These are phyloP conservation scores for Datisca glomerata DNA, from an alignment of 306 rosid genomes.

Conservation along the genomic window DNA sequence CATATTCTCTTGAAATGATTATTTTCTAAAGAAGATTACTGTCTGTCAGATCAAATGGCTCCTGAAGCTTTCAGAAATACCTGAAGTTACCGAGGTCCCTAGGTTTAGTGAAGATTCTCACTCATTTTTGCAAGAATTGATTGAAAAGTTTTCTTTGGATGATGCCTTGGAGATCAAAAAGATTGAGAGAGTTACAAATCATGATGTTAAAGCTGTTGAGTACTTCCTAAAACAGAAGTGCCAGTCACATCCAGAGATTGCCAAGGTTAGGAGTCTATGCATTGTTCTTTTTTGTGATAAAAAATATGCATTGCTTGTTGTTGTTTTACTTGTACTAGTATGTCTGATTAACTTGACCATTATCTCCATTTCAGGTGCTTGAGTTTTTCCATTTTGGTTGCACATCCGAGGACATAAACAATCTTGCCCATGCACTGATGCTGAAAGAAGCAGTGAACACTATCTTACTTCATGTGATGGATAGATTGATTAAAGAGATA, in stretches of 20 bases:
- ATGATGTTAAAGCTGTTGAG: conserved; percentile 89
- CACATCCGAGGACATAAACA: conserved; percentile 89
- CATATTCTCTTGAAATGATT: neutral
- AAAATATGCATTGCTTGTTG: conserved; percentile 1
- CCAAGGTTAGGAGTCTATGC: conserved; percentile 34
- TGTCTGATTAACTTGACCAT: neutral
- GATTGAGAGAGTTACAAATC: conserved; percentile 69
- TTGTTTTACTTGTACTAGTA: conserved; percentile 3
- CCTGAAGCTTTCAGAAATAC: conserved; percentile 53
- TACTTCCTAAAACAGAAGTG: conserved; percentile 77
- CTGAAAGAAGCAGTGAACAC: conserved; percentile 51
- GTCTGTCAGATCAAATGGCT: conserved; percentile 57
- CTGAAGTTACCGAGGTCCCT: conserved; percentile 61
- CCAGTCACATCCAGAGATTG: conserved; percentile 47
- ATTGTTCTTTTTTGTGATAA: neutral
- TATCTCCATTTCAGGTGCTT: conserved; percentile 42
- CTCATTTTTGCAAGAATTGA: conserved; percentile 38
- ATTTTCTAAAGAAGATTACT: neutral
- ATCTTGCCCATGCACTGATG: conserved; percentile 85
- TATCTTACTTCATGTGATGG: conserved; percentile 62
- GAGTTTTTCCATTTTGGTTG: conserved; percentile 89
- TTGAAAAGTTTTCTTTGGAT: conserved; percentile 33
- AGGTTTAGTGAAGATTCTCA: conserved; percentile 49
- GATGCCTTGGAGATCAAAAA: conserved; percentile 68
- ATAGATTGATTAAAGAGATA: conserved; percentile 42